These are phyloP conservation scores for Apophysomyces elegans DNA, from an alignment of 371 early-diverging fungal genomes.

Conservation along the genomic window DNA sequence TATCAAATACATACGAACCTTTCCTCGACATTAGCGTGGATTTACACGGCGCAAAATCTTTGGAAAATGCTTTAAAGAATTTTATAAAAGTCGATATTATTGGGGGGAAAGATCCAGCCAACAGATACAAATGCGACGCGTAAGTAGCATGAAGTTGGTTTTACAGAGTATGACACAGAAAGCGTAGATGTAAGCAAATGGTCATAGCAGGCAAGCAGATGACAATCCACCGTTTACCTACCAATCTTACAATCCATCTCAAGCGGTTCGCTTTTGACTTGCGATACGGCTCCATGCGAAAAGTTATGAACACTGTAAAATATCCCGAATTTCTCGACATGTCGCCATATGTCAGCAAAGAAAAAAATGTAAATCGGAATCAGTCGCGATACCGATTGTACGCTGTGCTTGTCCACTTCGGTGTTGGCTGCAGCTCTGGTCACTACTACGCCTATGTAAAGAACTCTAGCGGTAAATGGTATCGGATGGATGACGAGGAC, in stretches of 20 bases:
- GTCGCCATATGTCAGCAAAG: conserved; percentile 50
- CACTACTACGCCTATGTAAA: conserved; percentile 80
- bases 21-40: conserved; percentile 83
- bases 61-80: conserved; percentile 69
- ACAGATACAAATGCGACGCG: conserved; percentile 39
- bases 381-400: conserved; percentile 62
- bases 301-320: conserved; percentile 63
- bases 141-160: conserved; percentile 22
- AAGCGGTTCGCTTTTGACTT: conserved; percentile 66
- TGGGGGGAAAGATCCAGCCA: conserved; percentile 34
- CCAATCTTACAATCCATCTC: conserved; percentile 59
- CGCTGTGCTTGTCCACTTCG: conserved; percentile 80
- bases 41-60: conserved; percentile 56
- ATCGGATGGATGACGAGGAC: conserved; percentile 78
- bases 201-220: conserved; percentile 81
- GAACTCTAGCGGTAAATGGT: conserved; percentile 75
- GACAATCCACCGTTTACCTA: conserved; percentile 67
- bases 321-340: conserved; percentile 58
- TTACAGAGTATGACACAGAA: not conserved
- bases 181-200: conserved; percentile 62
- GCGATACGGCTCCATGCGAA: conserved; percentile 52
- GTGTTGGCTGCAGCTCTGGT: conserved; percentile 73
- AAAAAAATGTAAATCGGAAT: conserved; percentile 9
- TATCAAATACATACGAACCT: conserved; percentile 78
- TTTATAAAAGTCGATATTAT: conserved; percentile 61